Evolutionary conservation across 345 rosid species (phyloP), one percentile per base, ranked within the genome.

Genomic region (Moricandia moricandioides): DNA sequence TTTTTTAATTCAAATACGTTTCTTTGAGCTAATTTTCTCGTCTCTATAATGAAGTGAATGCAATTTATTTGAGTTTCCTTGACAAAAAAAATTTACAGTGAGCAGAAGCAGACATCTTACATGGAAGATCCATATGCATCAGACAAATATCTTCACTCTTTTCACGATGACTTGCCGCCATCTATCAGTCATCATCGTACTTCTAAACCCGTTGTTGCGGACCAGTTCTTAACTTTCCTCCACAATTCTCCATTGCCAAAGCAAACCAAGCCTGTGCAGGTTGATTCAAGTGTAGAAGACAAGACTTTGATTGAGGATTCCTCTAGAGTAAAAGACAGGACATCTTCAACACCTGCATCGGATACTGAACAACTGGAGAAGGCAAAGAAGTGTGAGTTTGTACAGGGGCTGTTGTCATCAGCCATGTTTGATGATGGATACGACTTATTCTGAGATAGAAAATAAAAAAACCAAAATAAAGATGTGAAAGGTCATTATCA

Each of bases 401-500:
- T 88, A 78, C 93, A 84, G 84, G 89, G 84, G 71, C 69, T 91
- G 18, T 65, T 88, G 58, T 74, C 83, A 49, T 89, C 97, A 60
- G 84, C 90, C 68, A 80, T 91, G 75, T 70, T 88, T 16, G 82
- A 73, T 55, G 84, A 84, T 30, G 72, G 43, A 49, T 14, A 34
- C 12, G 80, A 65, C 55, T 65, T 59, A 63, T 75, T 77, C 55
- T 77, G 76, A 78, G 62, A 26, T 33, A 13, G 0, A 34, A 8
- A 11, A 35, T 0, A 24, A 9, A 40, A 49, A 2, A 6, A 6
- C 18, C 52, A 14, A n/a, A 47, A 47, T 49, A 49, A 49, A 49
- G 10, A 29, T 78, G 68, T 47, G 54, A 49, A 62, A 51, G 43
- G 67, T 45, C 55, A 58, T 65, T 71, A 57, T 26, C 9, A 71